Conservation (phyloP, 2,329 filamentous ascomycete genomes). For the Cercospora sesami region DNA sequence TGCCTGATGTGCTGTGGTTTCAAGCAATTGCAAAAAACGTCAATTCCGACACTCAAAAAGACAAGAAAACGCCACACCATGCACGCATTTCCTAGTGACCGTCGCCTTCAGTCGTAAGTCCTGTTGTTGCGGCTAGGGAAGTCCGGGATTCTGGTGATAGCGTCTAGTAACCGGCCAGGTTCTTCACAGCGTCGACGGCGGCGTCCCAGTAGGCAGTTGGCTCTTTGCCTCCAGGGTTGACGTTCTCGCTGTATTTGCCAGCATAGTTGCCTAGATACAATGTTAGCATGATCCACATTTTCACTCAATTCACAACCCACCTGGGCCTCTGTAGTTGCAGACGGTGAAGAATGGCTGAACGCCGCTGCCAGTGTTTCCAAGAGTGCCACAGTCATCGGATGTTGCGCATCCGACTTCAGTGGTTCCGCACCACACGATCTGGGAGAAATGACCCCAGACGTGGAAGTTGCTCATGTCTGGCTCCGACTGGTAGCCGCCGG, state of each 20-base stretch:
- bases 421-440: constrained; percentile 69
- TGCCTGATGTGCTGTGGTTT: constrained; percentile 19
- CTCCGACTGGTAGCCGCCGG: constrained; percentile 25
- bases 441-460: constrained; percentile 71
- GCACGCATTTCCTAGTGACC: constrained; percentile 28
- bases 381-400: constrained; percentile 57
- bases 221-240: constrained; percentile 46
- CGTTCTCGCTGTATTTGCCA: constrained; percentile 56
- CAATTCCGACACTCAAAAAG: constrained; percentile 21
- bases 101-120: constrained; percentile 25
- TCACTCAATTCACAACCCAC: constrained; percentile 51
- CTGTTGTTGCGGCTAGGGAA: constrained; percentile 20
- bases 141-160: not conserved
- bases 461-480: constrained; percentile 65
- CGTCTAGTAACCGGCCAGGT: not conserved
- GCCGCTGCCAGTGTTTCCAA: constrained; percentile 46
- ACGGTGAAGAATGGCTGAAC: constrained; percentile 69
- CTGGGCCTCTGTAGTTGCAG: constrained; percentile 79
- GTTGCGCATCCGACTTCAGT: constrained; percentile 64
- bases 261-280: constrained; percentile 53
- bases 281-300: not conserved
- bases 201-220: constrained; percentile 40
- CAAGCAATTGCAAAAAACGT: constrained; percentile 19
- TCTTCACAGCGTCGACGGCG: not conserved
- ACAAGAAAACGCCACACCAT: constrained; percentile 22